phyloP scores from a whole-genome alignment of 768 basidiomycete species.

The Paxillus ammoniavirescens region DNA sequence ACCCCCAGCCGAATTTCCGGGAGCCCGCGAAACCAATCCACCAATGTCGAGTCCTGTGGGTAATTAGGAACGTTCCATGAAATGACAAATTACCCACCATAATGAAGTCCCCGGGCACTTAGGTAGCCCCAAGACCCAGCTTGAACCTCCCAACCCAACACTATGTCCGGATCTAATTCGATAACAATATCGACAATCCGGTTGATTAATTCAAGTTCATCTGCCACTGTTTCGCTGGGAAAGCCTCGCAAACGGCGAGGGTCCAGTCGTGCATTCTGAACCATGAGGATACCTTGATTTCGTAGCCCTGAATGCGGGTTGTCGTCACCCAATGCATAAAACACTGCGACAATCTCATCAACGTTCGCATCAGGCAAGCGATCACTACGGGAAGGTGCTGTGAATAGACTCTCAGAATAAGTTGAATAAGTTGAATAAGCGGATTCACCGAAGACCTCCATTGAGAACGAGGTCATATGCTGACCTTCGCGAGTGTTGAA shows the following conservation, averaged over 20 bases:
- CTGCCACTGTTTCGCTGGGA: conserved; percentile 51
- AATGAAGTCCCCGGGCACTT: conserved; percentile 55
- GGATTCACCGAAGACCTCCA: conserved; percentile 81
- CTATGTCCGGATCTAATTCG: conserved; percentile 85
- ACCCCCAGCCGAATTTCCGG: conserved; percentile 33
- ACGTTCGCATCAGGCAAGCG: conserved; percentile 63
- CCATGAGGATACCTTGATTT: conserved; percentile 53
- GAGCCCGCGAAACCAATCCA: conserved; percentile 76
- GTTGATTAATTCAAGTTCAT: conserved; percentile 83
- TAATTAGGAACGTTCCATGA: conserved; percentile 1
- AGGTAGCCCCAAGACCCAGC: conserved; percentile 89
- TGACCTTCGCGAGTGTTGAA: conserved; percentile 55
- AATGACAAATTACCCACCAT: conserved; percentile 41
- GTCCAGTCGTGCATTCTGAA: conserved; percentile 41
- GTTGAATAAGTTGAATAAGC: background rate
- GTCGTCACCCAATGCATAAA: conserved; percentile 65
- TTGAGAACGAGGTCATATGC: conserved; percentile 73
- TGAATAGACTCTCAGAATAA: background rate
- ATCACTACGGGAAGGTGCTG: conserved; percentile 60
- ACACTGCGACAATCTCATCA: conserved; percentile 58
- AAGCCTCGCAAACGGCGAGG: conserved; percentile 42
- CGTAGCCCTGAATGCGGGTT: conserved; percentile 25
- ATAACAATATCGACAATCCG: conserved; percentile 67
- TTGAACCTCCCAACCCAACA: conserved; percentile 93
- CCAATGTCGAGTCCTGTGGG: conserved; percentile 66